phyloP scores from a whole-genome alignment of 129 eudicot species.

The Tagetes erecta region DNA sequence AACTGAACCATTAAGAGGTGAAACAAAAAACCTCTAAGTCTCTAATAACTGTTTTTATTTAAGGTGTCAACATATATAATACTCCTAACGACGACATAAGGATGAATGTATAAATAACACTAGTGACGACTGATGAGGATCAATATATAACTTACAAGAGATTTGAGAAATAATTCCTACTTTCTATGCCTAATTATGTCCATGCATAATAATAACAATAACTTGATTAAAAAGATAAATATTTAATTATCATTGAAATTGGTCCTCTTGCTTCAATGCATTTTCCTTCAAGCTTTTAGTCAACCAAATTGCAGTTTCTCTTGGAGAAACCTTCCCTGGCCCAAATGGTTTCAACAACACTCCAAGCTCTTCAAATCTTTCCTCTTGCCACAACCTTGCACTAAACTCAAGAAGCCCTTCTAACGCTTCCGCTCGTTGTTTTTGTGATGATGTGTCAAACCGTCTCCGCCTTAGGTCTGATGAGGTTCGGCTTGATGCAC shows the following conservation, averaged over 20 bases:
- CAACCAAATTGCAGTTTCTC: slow-evolving; percentile 98
- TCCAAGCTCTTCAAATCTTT: slow-evolving; percentile 83
- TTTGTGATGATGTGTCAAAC: slow-evolving; percentile 75
- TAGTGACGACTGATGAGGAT: not conserved
- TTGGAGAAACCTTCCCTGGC: slow-evolving; percentile 88
- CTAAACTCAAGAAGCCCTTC: slow-evolving; percentile 95
- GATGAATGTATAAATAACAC: too few species aligned
- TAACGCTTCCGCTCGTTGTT: slow-evolving; percentile 87
- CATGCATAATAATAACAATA: slow-evolving; percentile 13
- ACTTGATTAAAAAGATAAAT: slow-evolving; percentile 1
- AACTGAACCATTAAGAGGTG: too few species aligned
- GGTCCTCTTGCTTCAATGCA: slow-evolving; percentile 62
- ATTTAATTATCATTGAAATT: slow-evolving; percentile 31
- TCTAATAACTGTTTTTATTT: too few species aligned
- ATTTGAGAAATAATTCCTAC: slow-evolving; percentile 27
- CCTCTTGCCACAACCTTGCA: slow-evolving; percentile 80
- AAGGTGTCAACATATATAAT: too few species aligned
- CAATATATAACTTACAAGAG: slow-evolving; percentile 29
- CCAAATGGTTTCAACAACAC: slow-evolving; percentile 94
- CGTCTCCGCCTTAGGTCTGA: slow-evolving; percentile 62
- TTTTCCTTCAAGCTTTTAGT: slow-evolving; percentile 89
- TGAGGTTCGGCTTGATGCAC: slow-evolving; percentile 85
- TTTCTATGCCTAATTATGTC: slow-evolving; percentile 25
- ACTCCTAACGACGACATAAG: too few species aligned
- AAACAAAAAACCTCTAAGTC: too few species aligned